Conservation (phyloP, 345 rosid species). For the Populus deltoides region DNA sequence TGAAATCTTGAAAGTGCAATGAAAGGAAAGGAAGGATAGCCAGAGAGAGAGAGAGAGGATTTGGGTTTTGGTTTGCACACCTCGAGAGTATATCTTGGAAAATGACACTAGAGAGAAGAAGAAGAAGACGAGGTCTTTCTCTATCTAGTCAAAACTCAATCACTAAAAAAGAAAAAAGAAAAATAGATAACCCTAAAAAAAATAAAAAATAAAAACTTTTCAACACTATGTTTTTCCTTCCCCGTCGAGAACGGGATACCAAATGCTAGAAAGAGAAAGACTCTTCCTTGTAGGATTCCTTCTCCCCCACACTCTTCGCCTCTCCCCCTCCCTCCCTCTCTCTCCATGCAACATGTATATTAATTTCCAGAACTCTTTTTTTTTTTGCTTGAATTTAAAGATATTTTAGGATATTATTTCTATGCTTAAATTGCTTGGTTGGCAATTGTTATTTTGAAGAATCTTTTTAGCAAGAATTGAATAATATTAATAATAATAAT, state of each 20-base stretch:
- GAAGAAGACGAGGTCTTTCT: conserved; percentile 36
- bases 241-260: conserved; percentile 64
- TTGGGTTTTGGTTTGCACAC: conserved; percentile 28
- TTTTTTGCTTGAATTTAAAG: background rate
- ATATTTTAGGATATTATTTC: background rate
- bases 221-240: conserved; percentile 43
- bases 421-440: background rate
- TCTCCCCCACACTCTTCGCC: conserved; percentile 40
- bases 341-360: background rate
- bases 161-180: background rate
- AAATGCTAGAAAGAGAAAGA: conserved; percentile 42
- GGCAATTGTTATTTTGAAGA: background rate
- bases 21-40: conserved; percentile 13
- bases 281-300: conserved; percentile 31
- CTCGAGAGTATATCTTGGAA: conserved; percentile 74
- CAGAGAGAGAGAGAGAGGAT: conserved; percentile 30
- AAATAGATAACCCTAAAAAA: background rate
- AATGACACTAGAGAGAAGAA: conserved; percentile 51
- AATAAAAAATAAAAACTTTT: background rate
- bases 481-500: too few relatives aligned
- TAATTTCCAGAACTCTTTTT: background rate
- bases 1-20: conserved; percentile 29
- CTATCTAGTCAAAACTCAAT: conserved; percentile 52
- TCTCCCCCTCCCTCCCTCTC: background rate
- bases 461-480: too few relatives aligned